Base-by-base conservation (phyloP, 768 basidiomycete species). In the Boletellus sp. region DNA sequence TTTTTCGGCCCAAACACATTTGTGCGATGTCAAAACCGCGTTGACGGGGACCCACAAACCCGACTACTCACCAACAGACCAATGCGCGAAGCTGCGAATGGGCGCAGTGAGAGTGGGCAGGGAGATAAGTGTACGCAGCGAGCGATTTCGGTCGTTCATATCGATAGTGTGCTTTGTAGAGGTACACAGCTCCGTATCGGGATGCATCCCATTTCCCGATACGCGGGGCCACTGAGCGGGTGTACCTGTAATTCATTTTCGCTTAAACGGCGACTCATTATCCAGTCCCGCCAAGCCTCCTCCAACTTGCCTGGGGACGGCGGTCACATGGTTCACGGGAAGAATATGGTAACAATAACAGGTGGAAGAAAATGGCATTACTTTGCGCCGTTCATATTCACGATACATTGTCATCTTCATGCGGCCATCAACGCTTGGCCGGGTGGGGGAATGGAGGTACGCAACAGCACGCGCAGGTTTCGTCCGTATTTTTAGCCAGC, bases 231-330 rank as follows among this genome's bases (percentile, higher is more conserved):
- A 55, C 53, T 45, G 54, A 42, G 35, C 37, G 19, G 22, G 41
- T 24, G 51, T 52, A 60, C 65, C 64, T 67, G 54, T 19, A 48
- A 52, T 60, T 64, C 58, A 64, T 51, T 34, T 38, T 55, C 64
- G 55, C 54, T 43, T 60, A 59, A 48, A 53, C 57, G 47, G 57
- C 57, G 59, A 47, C 49, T 28, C 28, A n/a, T 28, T 11, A 43
- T 50, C 45, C 53, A 56, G 61, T 46, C 55, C 63, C 62, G 63
- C 51, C 57, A 44, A 42, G 8, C 49, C 52, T 54, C 56, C 54
- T 55, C 59, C 52, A 54, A 45, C 6, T 54, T 43, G 37, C 35
- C 22, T 23, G 40, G 36, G 35, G 52, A 57, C 47, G 56, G 48
- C 57, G 51, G 36, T 42, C 34, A 42, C 37, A 47, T 47, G 47